Evolutionary conservation across 441 rosid species (phyloP), one percentile per base, ranked within the genome.

Genomic region (Viola pubescens): DNA sequence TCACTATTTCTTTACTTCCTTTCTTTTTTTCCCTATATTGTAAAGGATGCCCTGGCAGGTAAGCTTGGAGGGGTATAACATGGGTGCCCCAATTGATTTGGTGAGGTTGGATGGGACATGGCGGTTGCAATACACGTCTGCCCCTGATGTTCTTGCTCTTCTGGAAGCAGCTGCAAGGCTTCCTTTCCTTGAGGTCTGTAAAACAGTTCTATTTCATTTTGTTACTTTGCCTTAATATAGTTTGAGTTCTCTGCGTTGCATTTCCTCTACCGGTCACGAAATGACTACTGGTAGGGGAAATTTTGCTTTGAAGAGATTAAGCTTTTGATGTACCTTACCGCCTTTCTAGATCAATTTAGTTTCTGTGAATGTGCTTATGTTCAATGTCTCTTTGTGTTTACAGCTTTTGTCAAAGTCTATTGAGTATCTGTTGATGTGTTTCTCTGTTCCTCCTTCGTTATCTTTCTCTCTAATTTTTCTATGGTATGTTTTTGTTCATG

Each of bases 121-220:
- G 98, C 86, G 98, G 16, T 77, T 89, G 61, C 95, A 89, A 62
- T 89, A 92, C 71, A 89, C 97, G 48, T 87, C 98, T 63, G 98
- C 98, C 16, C 78, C 84, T 11, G 98, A 92, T 76, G 97, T 89
- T 63, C 81, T 92, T 37, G 71, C 87, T 73, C 92, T 92, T 6
- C 59, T 92, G 9, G 96, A 92, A 77, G 73, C 97, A 67, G 95
- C 97, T 67, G 74, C 84, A 46, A 81, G 83, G 68, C 75, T 92
- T 76, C 97, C 96, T 37, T 85, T 92, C 75, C 83, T 92, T 66
- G 80, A 87, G 87, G 98, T 89, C 13, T 14, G 52, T 12, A 48
- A 38, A 62, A 57, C 63, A 26, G 34, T 26, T 26, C 34, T 26
- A 2, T 26, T 26, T 26, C 34, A 26, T 26, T 26, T 1, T 26